These are phyloP conservation scores for Trifolium dubium DNA, from an alignment of 306 rosid genomes.

Conservation along the genomic window DNA sequence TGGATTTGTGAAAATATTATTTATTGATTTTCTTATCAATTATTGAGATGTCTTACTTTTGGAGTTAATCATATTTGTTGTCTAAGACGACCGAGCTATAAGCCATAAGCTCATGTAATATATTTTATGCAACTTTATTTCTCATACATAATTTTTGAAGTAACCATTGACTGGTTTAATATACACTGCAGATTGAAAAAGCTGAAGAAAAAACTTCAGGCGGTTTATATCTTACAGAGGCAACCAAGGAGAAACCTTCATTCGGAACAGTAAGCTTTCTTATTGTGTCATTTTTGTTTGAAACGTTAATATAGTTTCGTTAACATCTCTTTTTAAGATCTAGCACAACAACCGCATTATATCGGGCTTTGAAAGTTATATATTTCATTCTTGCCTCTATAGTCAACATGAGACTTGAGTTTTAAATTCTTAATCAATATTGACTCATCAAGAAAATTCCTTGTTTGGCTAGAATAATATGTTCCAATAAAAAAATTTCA, in stretches of 20 bases:
- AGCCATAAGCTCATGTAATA: neutral
- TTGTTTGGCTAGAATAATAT: neutral
- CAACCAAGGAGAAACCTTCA: constrained; percentile 84
- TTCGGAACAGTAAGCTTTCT: constrained; percentile 63
- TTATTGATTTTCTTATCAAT: neutral
- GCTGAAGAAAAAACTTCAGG: constrained; percentile 84
- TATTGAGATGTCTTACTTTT: neutral
- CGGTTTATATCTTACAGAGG: constrained; percentile 81
- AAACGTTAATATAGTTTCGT: neutral
- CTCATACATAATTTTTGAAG: neutral
- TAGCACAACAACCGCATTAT: no score
- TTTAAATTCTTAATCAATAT: neutral
- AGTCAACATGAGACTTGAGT: neutral
- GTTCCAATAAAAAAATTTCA: no score
- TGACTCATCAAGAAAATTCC: neutral
- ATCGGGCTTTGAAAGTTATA: neutral
- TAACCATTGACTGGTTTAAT: constrained; percentile 14
- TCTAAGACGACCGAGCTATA: no score
- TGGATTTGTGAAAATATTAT: neutral
- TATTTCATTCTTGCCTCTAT: neutral
- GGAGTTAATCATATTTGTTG: no score
- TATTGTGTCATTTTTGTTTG: neutral
- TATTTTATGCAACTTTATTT: constrained; percentile 11
- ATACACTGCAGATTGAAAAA: constrained; percentile 60
- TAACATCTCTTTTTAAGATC: neutral